Conservation (phyloP, 2,329 filamentous ascomycete genomes). For the Xylogone sp. region DNA sequence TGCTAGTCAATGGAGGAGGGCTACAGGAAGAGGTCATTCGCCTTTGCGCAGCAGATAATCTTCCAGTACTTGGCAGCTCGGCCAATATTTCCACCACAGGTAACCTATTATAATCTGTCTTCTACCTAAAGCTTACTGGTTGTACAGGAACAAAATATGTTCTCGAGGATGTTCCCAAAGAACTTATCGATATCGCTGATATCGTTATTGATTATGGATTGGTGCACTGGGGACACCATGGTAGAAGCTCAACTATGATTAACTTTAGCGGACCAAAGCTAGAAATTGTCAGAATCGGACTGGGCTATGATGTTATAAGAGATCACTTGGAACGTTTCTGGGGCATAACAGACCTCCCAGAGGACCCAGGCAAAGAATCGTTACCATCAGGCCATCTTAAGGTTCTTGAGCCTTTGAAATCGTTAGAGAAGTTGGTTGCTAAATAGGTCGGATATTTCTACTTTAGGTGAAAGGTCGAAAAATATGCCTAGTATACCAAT, state of each 20-base stretch:
- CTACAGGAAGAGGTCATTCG: neutral
- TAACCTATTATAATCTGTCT: neutral
- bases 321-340: neutral
- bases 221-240: neutral
- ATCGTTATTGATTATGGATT: neutral
- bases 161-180: neutral
- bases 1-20: neutral
- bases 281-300: neutral
- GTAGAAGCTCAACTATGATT: neutral
- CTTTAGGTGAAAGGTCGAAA: no score
- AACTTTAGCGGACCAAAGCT: neutral
- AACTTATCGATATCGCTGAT: neutral
- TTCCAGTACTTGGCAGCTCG: neutral
- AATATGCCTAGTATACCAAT: no score
- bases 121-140: neutral
- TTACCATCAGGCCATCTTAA: neutral
- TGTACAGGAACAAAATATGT: neutral
- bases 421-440: neutral
- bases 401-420: neutral
- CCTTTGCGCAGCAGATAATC: neutral
- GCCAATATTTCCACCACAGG: neutral
- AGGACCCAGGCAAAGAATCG: neutral
- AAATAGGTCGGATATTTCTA: no score
- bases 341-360: neutral
- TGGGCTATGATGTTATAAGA: neutral